Base-by-base conservation (phyloP, 2,329 filamentous ascomycete species). In the Alternaria triticina region DNA sequence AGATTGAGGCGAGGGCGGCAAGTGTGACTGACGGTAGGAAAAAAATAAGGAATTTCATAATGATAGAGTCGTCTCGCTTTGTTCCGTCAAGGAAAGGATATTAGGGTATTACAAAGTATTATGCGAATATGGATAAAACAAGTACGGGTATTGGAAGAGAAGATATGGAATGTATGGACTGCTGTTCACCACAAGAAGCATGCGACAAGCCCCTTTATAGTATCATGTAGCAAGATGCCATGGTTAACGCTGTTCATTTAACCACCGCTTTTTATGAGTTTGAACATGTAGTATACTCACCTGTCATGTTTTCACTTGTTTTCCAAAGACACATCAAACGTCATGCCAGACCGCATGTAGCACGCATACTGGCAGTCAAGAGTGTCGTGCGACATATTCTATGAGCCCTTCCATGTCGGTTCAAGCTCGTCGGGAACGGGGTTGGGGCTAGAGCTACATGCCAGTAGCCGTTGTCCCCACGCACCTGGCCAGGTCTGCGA, bases 1-100 rank as follows among this genome's bases (percentile, higher is more conserved):
- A 72, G 11, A 33, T 58, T 23, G 66, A 71, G 15, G 56, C 68
- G n/a, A 77, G 67, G 28, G 68, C 71, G 10, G 70, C 68, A 8
- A 65, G 61, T 17, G 62, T 54, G 15, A 70, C 43, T 12, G 68
- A 58, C 1, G 63, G 44, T 5, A 70, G 22, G 12, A 71, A 44
- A 13, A 71, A 58, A 22, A 63, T 33, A 4, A 67, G 20, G 12
- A 66, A 65, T 43, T 68, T 72, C 68, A 74, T 74, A 17, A 22
- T 65, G 40, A 45, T 43, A 46, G 8, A 13, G 7, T 17, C 6
- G 51, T 43, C 9, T 46, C 13, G 23, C 15, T 12, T 27, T 22
- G 13, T 51, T 45, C 33, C 54, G 36, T 27, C 23, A 43, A 55
- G 40, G 43, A 59, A 54, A 7, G 2, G 11, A 20, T 54, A 44